Evolutionary conservation across 2,329 filamentous ascomycete genomes (phyloP).

Genomic region (Ceratocystis eucalypticola): DNA sequence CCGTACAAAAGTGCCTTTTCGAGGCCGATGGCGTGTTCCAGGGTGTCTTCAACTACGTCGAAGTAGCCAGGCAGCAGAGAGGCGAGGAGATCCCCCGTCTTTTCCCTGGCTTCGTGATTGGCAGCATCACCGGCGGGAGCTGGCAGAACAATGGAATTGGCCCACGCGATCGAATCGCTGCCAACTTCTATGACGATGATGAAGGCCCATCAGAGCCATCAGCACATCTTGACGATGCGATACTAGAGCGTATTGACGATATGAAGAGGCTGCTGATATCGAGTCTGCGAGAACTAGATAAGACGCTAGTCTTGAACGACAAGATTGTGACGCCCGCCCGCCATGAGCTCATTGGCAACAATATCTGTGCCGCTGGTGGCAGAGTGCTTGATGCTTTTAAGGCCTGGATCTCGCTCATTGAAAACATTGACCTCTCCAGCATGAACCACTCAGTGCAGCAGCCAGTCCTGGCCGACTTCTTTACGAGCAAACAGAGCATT

Average conservation of each 20-base stretch:
- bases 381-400: slow-evolving; percentile 80
- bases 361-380: slow-evolving; percentile 62
- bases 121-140: slow-evolving; percentile 68
- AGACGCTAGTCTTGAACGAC: slow-evolving; percentile 62
- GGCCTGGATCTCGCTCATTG: slow-evolving; percentile 77
- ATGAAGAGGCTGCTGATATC: slow-evolving; percentile 74
- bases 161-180: slow-evolving; percentile 56
- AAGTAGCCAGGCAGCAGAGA: slow-evolving; percentile 82
- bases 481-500: slow-evolving; percentile 77
- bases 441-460: slow-evolving; percentile 68
- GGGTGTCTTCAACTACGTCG: slow-evolving; percentile 91
- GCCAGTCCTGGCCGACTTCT: slow-evolving; percentile 76
- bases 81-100: slow-evolving; percentile 89
- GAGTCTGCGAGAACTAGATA: slow-evolving; percentile 75
- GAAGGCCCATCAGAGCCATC: slow-evolving; percentile 60
- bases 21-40: slow-evolving; percentile 94
- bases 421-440: slow-evolving; percentile 78
- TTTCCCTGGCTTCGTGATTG: slow-evolving; percentile 82
- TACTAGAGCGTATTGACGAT: slow-evolving; percentile 75
- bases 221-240: slow-evolving; percentile 56
- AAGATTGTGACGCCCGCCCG: slow-evolving; percentile 67
- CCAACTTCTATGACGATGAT: slow-evolving; percentile 75
- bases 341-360: slow-evolving; percentile 70
- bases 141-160: slow-evolving; percentile 66
- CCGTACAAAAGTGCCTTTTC: slow-evolving; percentile 84